A percentile compares a stretch with the other conserved stretches of the same genome.
Evolutionary conservation across 2,329 filamentous ascomycete genomes (phyloP).

Genomic region (Monosporascus sp.): DNA sequence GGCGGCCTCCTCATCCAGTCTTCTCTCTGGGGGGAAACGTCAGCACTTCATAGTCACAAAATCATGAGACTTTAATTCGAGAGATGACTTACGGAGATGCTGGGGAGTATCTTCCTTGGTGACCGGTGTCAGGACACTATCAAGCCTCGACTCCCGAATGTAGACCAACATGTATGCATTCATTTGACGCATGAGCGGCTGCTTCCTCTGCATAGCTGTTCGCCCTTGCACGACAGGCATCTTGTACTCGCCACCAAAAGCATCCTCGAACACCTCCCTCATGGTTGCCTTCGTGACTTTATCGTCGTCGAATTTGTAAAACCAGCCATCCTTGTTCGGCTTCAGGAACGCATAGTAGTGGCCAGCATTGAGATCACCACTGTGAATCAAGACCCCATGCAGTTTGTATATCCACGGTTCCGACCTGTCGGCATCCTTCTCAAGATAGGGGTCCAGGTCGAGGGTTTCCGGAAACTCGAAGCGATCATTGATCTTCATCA

Average conservation of each 20-base stretch:
- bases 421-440: conserved; percentile 77
- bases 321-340: conserved; percentile 85
- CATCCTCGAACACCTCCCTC: conserved; percentile 90
- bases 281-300: conserved; percentile 91
- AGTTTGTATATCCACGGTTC: conserved; percentile 90
- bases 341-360: conserved; percentile 98
- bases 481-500: conserved; percentile 97
- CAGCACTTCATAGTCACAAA: conserved; percentile 1
- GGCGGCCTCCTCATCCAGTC: conserved; percentile 76
- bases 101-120: conserved; percentile 72
- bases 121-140: conserved; percentile 73
- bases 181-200: conserved; percentile 58
- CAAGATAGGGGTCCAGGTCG: conserved; percentile 81
- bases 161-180: conserved; percentile 99
- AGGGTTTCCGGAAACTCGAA: conserved; percentile 85
- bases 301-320: conserved; percentile 97
- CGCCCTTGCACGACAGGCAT: conserved; percentile 42
- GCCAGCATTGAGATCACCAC: conserved; percentile 91
- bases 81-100: conserved; percentile 63
- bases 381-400: conserved; percentile 93
- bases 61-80: conserved; percentile 12
- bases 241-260: conserved; percentile 85
- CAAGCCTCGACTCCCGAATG: conserved; percentile 79
- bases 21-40: conserved; percentile 48
- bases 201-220: conserved; percentile 47